Percentiles rank a stretch among this genome's conserved stretches.
Conservation (phyloP, 1,284 basidiomycete genomes). For the Anthracocystis panici-leucophaei region DNA sequence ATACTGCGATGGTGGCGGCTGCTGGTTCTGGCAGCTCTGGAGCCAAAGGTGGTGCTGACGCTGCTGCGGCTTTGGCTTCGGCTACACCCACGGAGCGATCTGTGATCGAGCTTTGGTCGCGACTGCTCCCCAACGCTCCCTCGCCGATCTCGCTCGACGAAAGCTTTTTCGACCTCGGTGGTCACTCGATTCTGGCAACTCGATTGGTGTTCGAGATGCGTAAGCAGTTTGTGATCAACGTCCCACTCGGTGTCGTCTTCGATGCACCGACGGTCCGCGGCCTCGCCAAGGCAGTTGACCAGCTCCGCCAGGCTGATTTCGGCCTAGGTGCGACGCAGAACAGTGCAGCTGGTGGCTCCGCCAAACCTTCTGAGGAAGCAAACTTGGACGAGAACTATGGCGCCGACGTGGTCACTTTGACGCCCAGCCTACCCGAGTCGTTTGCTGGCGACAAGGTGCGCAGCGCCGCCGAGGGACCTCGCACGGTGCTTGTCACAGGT, state of each 20-base stretch:
- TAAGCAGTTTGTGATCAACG: slow-evolving; percentile 89
- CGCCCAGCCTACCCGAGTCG: slow-evolving; percentile 69
- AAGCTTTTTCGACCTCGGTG: slow-evolving; percentile 97
- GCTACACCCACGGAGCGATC: slow-evolving; percentile 80
- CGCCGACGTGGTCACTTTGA: slow-evolving; percentile 80
- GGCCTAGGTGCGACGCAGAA: slow-evolving; percentile 75
- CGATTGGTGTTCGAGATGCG: slow-evolving; percentile 96
- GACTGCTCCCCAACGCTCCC: slow-evolving; percentile 84
- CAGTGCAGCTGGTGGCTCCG: slow-evolving; percentile 8
- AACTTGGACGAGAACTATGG: slow-evolving; percentile 76
- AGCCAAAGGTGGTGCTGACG: slow-evolving; percentile 23
- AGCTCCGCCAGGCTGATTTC: slow-evolving; percentile 82
- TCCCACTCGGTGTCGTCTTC: slow-evolving; percentile 92
- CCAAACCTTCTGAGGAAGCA: slow-evolving; percentile 58
- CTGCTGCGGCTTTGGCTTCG: slow-evolving; percentile 52
- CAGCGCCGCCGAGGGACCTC: slow-evolving; percentile 26
- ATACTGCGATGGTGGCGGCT: slow-evolving; percentile 80
- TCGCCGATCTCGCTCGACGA: slow-evolving; percentile 86
- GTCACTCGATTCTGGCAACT: slow-evolving; percentile 97
- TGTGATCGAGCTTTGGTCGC: slow-evolving; percentile 82
- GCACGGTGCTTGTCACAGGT: slow-evolving; percentile 93
- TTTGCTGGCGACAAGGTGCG: slow-evolving; percentile 48
- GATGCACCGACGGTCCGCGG: slow-evolving; percentile 87
- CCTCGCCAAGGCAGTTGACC: slow-evolving; percentile 85
- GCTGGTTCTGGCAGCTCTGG: slow-evolving; percentile 25